These are phyloP conservation scores for Thielaviopsis euricoi DNA, from an alignment of 2,329 filamentous ascomycete species.

Conservation along the genomic window DNA sequence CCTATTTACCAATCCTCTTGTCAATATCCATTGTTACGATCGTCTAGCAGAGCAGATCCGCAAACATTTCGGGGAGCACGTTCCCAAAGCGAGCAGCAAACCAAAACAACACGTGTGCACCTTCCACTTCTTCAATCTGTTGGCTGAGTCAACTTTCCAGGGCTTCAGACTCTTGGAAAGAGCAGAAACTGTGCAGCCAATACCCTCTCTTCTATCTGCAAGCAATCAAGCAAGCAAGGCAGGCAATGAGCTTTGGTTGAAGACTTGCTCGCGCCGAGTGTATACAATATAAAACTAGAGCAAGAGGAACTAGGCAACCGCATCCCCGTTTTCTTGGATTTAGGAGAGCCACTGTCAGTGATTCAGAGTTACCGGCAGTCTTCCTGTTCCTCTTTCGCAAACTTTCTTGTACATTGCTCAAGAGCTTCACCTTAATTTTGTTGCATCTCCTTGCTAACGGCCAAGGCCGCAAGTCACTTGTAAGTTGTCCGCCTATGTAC, in stretches of 20 bases:
- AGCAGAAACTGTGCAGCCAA: not conserved
- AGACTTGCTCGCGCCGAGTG: constrained; percentile 2
- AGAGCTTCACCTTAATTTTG: not conserved
- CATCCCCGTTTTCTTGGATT: constrained; percentile 3
- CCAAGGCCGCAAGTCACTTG: not conserved
- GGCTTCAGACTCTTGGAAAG: not conserved
- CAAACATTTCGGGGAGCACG: no score
- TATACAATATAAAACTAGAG: constrained; percentile 10
- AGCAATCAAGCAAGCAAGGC: not conserved
- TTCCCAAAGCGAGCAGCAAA: no score
- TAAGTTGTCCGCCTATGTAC: not conserved
- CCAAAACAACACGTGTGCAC: no score
- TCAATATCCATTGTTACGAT: no score
- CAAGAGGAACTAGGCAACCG: constrained; percentile 7
- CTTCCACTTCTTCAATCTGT: not conserved
- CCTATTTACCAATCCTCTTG: no score
- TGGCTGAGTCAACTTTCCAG: no score
- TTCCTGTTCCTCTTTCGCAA: constrained; percentile 10
- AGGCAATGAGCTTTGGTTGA: constrained; percentile 11
- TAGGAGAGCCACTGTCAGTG: constrained; percentile 11
- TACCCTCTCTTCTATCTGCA: not conserved
- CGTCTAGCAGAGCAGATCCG: no score
- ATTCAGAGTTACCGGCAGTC: constrained; percentile 12
- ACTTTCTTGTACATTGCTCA: constrained; percentile 7
- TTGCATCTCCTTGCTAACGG: not conserved